Evolutionary conservation across 768 basidiomycete species (phyloP).

Genomic region (Cubamyces sp.): DNA sequence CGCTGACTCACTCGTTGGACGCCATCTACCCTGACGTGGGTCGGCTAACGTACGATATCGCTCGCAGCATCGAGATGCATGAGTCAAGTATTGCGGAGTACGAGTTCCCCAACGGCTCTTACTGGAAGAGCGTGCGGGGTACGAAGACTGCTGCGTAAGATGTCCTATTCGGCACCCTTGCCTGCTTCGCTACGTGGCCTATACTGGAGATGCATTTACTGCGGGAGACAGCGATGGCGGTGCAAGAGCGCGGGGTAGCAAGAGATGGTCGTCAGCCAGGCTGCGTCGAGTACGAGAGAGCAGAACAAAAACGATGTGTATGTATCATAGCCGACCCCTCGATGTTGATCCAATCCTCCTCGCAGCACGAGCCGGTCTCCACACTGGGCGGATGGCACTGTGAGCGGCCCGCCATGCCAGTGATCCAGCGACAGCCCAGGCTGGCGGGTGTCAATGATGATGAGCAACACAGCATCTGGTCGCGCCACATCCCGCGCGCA

Average conservation of each 20-base stretch:
- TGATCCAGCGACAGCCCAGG: too few relatives aligned
- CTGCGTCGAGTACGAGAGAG: background rate
- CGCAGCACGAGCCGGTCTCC: background rate
- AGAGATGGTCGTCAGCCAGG: background rate
- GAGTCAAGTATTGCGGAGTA: slow-evolving; percentile 79
- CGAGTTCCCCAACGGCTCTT: slow-evolving; percentile 84
- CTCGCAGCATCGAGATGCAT: slow-evolving; percentile 83
- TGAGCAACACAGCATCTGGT: too few relatives aligned
- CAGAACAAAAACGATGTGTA: background rate
- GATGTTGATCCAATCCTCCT: background rate
- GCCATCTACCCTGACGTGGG: background rate
- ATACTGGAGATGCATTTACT: too few relatives aligned
- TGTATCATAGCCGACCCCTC: background rate
- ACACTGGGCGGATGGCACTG: background rate
- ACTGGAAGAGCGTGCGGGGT: slow-evolving; percentile 59
- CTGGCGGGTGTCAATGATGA: too few relatives aligned
- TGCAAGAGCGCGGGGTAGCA: background rate
- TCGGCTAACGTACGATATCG: background rate
- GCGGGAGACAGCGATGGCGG: background rate
- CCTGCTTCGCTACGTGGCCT: too few relatives aligned
- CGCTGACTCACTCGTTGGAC: slow-evolving; percentile 22
- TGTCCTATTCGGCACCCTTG: too few relatives aligned
- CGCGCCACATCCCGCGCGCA: too few relatives aligned
- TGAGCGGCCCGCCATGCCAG: background rate
- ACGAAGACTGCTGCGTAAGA: background rate